Evolutionary conservation across 345 rosid genomes (phyloP), one percentile per base, ranked within the genome.

Genomic region (Draba incana): DNA sequence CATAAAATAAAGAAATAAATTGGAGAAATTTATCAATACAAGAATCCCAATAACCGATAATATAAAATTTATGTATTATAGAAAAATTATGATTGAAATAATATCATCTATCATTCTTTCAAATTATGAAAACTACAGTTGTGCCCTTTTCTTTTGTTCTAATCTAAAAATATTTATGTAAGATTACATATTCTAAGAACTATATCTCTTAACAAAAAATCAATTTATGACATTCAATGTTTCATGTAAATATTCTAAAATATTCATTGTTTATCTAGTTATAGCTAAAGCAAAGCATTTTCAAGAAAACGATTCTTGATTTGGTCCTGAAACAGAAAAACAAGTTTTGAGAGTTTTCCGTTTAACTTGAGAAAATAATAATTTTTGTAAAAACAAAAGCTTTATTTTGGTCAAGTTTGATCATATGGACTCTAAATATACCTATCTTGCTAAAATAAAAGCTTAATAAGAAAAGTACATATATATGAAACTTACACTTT

Each of bases 401-500:
- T 42, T 25, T 25, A 1, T 42, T 25, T 42, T 24, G 46, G 49
- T 13, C 2, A 20, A 27, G 12, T 42, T 42, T 62, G 53, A 42
- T 35, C 48, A 62, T 44, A 46, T 30, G 60, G 65, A 31, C 31
- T 28, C 58, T 38, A 4, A 47, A 24, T 37, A 55, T 44, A 10
- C 31, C n/a, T 46, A 46, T 71, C 39, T 35, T 45, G 39, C 27
- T 46, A 8, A 25, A 25, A 24, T 51, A 45, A 24, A 43, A 4
- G 7, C 4, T 38, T 10, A 5, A 8, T 6, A 57, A 57, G 44
- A 24, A 31, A 50, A 50, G 16, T 0, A 20, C 20, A 5, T 28
- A 56, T 30, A 7, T 24, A 14, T 25, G 6, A 53, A 71, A 68
- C 80, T 78, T 74, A 85, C 94, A 59, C 39, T 80, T 85, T 85